Conservation (phyloP, 805 yeast species). For the Sugiyamaella americana region DNA sequence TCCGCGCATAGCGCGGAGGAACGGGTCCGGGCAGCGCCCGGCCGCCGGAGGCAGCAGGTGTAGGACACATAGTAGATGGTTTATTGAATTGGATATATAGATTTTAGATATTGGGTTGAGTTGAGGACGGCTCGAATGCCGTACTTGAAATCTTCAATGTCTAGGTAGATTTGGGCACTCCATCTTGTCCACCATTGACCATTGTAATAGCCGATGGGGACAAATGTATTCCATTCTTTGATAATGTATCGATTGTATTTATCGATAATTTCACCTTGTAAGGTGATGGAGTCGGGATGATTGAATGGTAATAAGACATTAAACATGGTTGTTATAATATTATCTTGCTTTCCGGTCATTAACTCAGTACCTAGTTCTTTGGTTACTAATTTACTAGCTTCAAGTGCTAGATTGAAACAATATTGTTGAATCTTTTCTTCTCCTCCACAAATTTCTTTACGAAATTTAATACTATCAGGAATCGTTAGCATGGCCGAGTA, state of each 20-base stretch:
- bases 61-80: background rate
- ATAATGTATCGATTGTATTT: conserved; percentile 23
- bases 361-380: conserved; percentile 37
- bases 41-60: conserved; percentile 1
- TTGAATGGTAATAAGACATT: conserved; percentile 33
- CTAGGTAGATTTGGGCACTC: conserved; percentile 57
- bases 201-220: conserved; percentile 42
- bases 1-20: background rate
- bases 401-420: conserved; percentile 39
- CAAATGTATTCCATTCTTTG: conserved; percentile 39
- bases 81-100: background rate
- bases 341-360: conserved; percentile 27
- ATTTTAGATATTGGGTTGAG: conserved; percentile 1
- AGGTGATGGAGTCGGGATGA: conserved; percentile 25
- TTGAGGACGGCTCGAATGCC: conserved; percentile 38
- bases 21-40: background rate
- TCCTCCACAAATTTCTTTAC: conserved; percentile 48
- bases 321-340: conserved; percentile 40
- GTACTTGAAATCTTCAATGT: conserved; percentile 45
- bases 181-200: conserved; percentile 43
- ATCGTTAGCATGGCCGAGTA: conserved; percentile 41
- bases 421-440: conserved; percentile 46
- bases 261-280: conserved; percentile 15
- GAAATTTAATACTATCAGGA: conserved; percentile 46
- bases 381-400: conserved; percentile 39